Conservation (phyloP, 1,284 basidiomycete species). For the Pascua sp. region DNA sequence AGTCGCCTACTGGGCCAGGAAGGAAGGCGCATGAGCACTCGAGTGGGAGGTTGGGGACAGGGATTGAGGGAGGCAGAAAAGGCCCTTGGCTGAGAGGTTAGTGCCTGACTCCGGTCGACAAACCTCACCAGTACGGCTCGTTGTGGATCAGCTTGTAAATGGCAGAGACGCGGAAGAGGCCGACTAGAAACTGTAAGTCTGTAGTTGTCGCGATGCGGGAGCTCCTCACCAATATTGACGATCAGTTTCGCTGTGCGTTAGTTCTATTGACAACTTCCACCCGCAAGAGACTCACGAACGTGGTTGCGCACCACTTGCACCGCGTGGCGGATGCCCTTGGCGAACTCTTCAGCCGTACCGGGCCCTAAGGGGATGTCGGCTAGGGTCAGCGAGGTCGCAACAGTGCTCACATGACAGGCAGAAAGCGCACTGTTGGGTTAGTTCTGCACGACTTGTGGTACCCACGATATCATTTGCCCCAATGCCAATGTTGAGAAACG, state of each 20-base stretch:
- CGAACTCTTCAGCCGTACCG: conserved; percentile 42
- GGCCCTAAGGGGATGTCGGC: conserved; percentile 26
- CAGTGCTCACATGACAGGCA: conserved; percentile 38
- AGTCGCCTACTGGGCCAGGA: conserved; percentile 43
- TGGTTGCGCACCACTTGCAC: conserved; percentile 38
- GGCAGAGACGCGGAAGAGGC: conserved; percentile 44
- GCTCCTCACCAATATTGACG: conserved; percentile 35
- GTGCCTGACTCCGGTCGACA: background rate
- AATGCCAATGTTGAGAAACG: conserved; percentile 47
- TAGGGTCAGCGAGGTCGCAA: conserved; percentile 5
- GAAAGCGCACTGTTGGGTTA: conserved; percentile 39
- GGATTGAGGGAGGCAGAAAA: conserved; percentile 18
- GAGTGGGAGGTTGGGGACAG: conserved; percentile 35
- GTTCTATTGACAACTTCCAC: background rate
- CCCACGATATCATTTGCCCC: conserved; percentile 49
- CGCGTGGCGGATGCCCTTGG: conserved; percentile 35
- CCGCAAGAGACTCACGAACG: conserved; percentile 35
- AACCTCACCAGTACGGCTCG: conserved; percentile 41
- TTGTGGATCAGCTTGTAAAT: conserved; percentile 43
- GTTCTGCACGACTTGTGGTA: background rate
- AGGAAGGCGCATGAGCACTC: conserved; percentile 45
- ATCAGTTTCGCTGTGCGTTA: conserved; percentile 30
- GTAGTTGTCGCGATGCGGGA: background rate
- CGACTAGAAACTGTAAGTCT: conserved; percentile 27
- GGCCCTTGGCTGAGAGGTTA: conserved; percentile 22